phyloP scores from a whole-genome alignment of 768 basidiomycete genomes.

The Rhodosporidiobolus odoratus region DNA sequence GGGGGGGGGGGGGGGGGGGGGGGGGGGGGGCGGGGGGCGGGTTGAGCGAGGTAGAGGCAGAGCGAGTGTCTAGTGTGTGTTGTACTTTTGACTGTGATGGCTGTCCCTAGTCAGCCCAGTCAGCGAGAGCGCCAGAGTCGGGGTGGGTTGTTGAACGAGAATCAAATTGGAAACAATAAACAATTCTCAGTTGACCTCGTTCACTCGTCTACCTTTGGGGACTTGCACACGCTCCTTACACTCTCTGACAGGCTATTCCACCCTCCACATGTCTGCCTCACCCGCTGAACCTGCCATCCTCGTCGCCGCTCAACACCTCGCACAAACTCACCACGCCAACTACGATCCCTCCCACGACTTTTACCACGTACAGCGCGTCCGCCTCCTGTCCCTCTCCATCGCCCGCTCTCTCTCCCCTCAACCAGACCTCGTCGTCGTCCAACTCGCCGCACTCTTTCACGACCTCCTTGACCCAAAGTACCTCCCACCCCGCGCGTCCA shows the following conservation, averaged over 20 bases:
- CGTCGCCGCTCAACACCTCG: constrained; percentile 10
- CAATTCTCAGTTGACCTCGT: too few relatives aligned
- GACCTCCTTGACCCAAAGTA: constrained; percentile 41
- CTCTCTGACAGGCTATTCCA: neutral
- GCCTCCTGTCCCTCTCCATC: constrained; percentile 20
- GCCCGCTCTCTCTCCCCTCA: constrained; percentile 11
- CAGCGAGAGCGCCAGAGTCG: too few relatives aligned
- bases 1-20: too few relatives aligned
- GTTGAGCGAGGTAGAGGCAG: too few relatives aligned
- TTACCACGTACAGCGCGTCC: constrained; percentile 30
- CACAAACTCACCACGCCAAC: constrained; percentile 10
- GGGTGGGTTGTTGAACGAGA: too few relatives aligned
- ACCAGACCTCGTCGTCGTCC: constrained; percentile 33
- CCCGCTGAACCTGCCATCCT: neutral
- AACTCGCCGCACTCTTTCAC: constrained; percentile 38
- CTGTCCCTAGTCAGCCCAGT: too few relatives aligned
- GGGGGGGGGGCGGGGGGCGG: too few relatives aligned
- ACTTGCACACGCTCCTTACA: too few relatives aligned
- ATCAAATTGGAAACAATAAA: too few relatives aligned
- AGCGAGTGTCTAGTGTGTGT: too few relatives aligned
- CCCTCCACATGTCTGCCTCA: neutral
- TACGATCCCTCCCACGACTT: constrained; percentile 38
- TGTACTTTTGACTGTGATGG: too few relatives aligned
- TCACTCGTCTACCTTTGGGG: too few relatives aligned
- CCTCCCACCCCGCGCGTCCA: neutral